phyloP scores from a whole-genome alignment of 78 protist species.

The Dictyostelium purpureum region DNA sequence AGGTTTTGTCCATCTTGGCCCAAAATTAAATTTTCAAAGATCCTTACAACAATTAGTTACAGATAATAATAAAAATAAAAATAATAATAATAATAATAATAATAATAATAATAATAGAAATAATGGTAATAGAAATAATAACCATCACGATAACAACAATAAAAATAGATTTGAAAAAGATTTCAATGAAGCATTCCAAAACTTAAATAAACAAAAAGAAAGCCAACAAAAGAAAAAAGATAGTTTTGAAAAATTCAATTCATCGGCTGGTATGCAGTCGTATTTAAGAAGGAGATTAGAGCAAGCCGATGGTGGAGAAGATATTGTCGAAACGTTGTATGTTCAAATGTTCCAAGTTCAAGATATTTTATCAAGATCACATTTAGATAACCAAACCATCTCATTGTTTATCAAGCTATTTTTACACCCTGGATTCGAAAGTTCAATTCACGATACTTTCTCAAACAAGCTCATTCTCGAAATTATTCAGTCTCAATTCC shows the following conservation, averaged over 20 bases:
- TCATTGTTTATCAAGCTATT: not conserved
- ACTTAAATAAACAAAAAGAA: not conserved
- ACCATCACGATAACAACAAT: not conserved
- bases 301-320: not conserved
- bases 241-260: not conserved
- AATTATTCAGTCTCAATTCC: conserved; percentile 2
- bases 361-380: conserved; percentile 3
- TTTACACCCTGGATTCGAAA: not conserved
- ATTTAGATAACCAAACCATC: not conserved
- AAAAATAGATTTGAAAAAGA: not conserved
- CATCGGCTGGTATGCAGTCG: not conserved
- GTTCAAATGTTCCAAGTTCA: not conserved
- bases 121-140: not conserved
- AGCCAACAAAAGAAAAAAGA: not conserved
- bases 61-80: not conserved
- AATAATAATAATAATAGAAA: not conserved
- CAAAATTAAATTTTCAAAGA: not conserved
- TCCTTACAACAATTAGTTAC: not conserved
- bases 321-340: not conserved
- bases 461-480: not conserved
- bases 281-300: not conserved
- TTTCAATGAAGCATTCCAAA: not conserved
- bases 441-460: not conserved
- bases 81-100: not conserved
- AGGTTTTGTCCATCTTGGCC: not conserved